Conservation (phyloP, 352 stramenopile species). For the Pythium rhizo-oryzae region DNA sequence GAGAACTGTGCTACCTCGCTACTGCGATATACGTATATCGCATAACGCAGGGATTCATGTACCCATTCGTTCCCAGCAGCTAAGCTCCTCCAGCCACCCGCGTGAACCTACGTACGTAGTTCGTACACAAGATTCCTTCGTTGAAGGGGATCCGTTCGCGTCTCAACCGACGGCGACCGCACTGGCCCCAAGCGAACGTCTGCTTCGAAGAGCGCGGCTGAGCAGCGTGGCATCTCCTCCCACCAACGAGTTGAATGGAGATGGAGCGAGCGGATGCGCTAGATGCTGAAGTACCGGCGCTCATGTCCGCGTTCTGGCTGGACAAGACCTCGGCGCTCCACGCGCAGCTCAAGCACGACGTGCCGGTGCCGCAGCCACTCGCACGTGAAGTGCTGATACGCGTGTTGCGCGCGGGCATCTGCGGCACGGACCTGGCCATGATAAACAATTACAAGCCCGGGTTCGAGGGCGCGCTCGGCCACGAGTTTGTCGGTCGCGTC, state of each 20-base stretch:
- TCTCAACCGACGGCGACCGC: no score
- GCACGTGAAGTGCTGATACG: slow-evolving; percentile 55
- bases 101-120: no score
- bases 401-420: slow-evolving; percentile 69
- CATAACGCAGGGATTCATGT: neutral
- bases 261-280: no score
- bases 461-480: slow-evolving; percentile 73
- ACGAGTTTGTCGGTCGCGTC: slow-evolving; percentile 92
- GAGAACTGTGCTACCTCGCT: slow-evolving; percentile 6
- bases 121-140: neutral
- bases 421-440: slow-evolving; percentile 77
- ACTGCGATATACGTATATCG: neutral
- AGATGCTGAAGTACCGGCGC: neutral
- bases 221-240: no score
- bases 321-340: slow-evolving; percentile 31
- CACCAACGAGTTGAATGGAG: no score
- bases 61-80: neutral
- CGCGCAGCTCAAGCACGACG: slow-evolving; percentile 34
- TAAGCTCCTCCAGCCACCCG: neutral
- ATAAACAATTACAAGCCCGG: slow-evolving; percentile 73
- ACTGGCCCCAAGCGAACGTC: no score
- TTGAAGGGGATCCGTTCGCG: no score
- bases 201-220: no score
- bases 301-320: slow-evolving; percentile 61
- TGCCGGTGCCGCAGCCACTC: slow-evolving; percentile 40